A percentile compares a stretch with the other conserved stretches of the same genome.
phyloP scores from a whole-genome alignment of 2,329 filamentous ascomycete genomes.

The Monilinia aucupariae region DNA sequence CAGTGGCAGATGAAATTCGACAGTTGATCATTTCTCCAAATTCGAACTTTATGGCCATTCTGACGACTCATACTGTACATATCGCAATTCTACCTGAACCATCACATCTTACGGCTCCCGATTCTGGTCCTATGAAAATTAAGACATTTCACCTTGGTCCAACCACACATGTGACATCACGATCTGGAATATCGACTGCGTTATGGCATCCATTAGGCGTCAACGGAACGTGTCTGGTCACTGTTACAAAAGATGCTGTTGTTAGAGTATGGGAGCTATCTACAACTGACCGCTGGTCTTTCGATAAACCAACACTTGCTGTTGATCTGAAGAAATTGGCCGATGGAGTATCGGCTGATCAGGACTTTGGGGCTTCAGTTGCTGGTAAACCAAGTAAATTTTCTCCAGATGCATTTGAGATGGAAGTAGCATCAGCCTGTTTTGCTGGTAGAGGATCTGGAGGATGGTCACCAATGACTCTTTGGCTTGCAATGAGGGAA shows the following conservation, averaged over 20 bases:
- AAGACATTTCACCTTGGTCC: conserved; percentile 90
- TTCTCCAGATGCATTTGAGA: conserved; percentile 83
- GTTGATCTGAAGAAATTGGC: conserved; percentile 86
- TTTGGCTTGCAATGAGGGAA: conserved; percentile 93
- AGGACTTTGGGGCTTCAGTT: conserved; percentile 74
- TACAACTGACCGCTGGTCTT: conserved; percentile 76
- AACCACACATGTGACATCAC: conserved; percentile 83
- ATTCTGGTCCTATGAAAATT: conserved; percentile 64
- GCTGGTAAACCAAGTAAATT: conserved; percentile 74
- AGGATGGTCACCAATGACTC: conserved; percentile 92
- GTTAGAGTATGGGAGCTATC: conserved; percentile 89
- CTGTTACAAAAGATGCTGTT: conserved; percentile 80
- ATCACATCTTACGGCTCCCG: conserved; percentile 65
- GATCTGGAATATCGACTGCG: conserved; percentile 71
- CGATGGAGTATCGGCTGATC: conserved; percentile 73
- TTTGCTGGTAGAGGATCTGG: conserved; percentile 65
- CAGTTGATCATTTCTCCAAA: conserved; percentile 82
- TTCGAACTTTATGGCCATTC: conserved; percentile 73
- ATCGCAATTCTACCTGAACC: conserved; percentile 80
- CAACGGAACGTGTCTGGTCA: conserved; percentile 75
- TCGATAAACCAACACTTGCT: conserved; percentile 74
- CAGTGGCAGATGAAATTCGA: conserved; percentile 74
- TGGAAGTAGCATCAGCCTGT: conserved; percentile 86
- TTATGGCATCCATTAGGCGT: conserved; percentile 92
- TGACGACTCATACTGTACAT: conserved; percentile 83